Conservation (phyloP, 495 filamentous ascomycete genomes). For the Penicillium waksmanii region DNA sequence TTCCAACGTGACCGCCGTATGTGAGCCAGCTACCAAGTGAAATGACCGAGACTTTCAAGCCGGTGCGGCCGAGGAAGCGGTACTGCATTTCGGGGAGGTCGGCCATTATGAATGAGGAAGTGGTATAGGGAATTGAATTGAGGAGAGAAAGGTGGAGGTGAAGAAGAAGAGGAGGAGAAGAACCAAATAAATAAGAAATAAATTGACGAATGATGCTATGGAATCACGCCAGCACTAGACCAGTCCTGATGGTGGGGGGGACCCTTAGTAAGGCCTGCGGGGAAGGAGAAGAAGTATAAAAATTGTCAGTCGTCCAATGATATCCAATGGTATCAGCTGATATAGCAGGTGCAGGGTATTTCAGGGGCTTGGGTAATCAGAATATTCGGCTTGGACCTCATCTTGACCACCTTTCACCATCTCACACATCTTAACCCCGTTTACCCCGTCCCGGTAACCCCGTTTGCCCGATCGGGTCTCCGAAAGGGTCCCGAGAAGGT, state of each 20-base stretch:
- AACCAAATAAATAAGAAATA: not conserved
- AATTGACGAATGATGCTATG: not conserved
- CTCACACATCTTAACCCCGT: too few species aligned
- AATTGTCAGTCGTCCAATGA: not conserved
- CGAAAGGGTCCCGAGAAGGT: conserved; percentile 1
- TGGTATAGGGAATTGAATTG: not conserved
- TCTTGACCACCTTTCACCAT: too few species aligned
- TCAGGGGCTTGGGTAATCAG: not conserved
- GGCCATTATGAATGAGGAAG: not conserved
- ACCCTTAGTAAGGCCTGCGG: conserved; percentile 5
- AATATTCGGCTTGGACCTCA: not conserved
- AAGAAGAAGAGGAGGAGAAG: not conserved
- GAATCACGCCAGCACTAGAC: too few species aligned
- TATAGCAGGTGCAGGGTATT: not conserved
- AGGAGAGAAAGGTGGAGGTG: not conserved
- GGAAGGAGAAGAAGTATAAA: not conserved
- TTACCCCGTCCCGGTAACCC: not conserved
- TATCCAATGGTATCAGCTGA: not conserved
- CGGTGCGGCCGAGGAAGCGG: conserved; percentile 73
- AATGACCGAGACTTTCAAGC: conserved; percentile 75
- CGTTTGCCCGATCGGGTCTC: conserved; percentile 3
- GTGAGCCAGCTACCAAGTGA: conserved; percentile 78
- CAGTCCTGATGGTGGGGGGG: not conserved
- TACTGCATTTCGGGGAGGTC: conserved; percentile 69
- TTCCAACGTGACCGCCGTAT: conserved; percentile 74